Evolutionary conservation across 495 filamentous ascomycete genomes (phyloP).

Genomic region (Corynascus novoguineensis): DNA sequence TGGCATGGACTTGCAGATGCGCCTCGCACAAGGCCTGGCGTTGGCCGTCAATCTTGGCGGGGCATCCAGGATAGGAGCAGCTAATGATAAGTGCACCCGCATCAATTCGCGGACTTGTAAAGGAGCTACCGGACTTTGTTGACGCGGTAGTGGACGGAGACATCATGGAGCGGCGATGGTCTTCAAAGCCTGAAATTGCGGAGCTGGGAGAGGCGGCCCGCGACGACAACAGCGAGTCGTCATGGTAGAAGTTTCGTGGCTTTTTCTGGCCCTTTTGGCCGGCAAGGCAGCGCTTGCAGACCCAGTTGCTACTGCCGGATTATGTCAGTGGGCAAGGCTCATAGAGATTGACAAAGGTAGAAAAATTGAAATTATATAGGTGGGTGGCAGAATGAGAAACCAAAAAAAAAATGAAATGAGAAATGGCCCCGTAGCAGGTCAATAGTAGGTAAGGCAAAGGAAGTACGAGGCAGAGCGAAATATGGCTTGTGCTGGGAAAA

Average conservation of each 20-base stretch:
- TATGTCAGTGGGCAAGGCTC: neutral
- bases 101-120: neutral
- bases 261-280: conserved; percentile 2
- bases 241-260: conserved; percentile 15
- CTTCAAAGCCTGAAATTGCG: neutral
- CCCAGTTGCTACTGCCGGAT: conserved; percentile 10
- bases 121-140: neutral
- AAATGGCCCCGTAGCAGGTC: neutral
- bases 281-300: conserved; percentile 19
- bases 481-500: conserved; percentile 5
- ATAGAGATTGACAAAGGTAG: no score
- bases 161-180: conserved; percentile 1
- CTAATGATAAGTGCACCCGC: neutral
- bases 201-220: conserved; percentile 12
- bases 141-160: neutral
- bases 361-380: no score
- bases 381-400: no score
- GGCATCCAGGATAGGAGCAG: conserved; percentile 11
- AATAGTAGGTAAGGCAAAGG: neutral
- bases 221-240: conserved; percentile 14
- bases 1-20: conserved; percentile 5
- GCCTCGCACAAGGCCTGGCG: conserved; percentile 6
- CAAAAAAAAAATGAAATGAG: neutral
- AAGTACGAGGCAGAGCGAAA: neutral
- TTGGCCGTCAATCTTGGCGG: conserved; percentile 4